Evolutionary conservation across 2,329 filamentous ascomycete genomes (phyloP), one percentile per base, ranked within the genome.

Genomic region (Colletotrichum sp.): DNA sequence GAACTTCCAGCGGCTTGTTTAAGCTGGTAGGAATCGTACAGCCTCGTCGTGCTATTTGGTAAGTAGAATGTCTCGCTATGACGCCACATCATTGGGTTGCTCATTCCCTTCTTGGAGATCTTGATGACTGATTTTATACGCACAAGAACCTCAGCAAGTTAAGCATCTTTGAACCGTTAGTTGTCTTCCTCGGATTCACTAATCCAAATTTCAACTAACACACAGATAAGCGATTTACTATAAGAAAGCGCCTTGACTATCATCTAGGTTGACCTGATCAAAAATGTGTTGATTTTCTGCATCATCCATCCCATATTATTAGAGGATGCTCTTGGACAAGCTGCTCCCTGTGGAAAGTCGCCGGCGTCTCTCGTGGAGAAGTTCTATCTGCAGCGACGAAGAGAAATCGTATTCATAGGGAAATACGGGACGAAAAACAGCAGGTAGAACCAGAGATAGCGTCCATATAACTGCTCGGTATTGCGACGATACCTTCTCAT

Each of bases 361-460:
- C 3, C n/a, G 11, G 19, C 44, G 19, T 12, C 19, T 2, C n/a
- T 22, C 1, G 2, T 6, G 44, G 44, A 7, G 6, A 22, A 22
- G 6, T 12, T 6, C 2, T 1, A 48, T 48, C 19, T 3, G n/a
- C 44, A 22, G 44, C 0, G 44, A 22, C 0, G n/a, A 22, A 0
- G 44, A 12, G 19, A 22, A 7, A 2, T 22, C 9, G n/a, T 22
- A 13, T 4, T 22, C 1, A 48, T 22, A 13, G 11, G 5, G 11
- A 0, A 12, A 22, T 48, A 48, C n/a, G 11, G 0, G 11, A 48
- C 44, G 44, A 48, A 48, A 12, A 2, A 22, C 44, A 22, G 44
- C 19, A 48, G 6, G 11, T 48, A 9, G 0, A 12, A 22, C 11
- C 11, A 48, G 39, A 44, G 8, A 19, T 44, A n/a, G 19, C 9